A percentile compares a stretch with the other conserved stretches of the same genome.
phyloP scores from a whole-genome alignment of 768 basidiomycete genomes.

The Kwoniella sp. region DNA sequence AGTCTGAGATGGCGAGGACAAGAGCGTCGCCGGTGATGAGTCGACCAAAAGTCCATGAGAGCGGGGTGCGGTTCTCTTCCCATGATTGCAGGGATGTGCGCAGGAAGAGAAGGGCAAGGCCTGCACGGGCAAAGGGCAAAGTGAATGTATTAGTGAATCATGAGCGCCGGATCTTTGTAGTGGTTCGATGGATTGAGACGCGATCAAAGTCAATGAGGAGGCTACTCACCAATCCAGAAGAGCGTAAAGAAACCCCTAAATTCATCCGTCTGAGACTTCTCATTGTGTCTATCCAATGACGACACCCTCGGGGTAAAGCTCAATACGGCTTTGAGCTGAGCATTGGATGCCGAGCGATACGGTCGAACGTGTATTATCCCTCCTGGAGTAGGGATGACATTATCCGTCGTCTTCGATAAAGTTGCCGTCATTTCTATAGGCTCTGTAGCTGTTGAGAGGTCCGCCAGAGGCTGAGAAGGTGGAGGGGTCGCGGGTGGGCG shows the following conservation, averaged over 20 bases:
- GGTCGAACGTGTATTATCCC: slow-evolving; percentile 52
- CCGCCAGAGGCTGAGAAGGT: neutral
- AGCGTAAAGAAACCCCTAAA: slow-evolving; percentile 94
- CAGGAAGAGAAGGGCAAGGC: slow-evolving; percentile 73
- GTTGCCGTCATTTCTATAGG: slow-evolving; percentile 35
- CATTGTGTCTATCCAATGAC: slow-evolving; percentile 79
- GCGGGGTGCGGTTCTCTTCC: slow-evolving; percentile 71
- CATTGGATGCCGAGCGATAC: slow-evolving; percentile 68
- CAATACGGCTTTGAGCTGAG: slow-evolving; percentile 77
- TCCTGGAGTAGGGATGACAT: slow-evolving; percentile 34
- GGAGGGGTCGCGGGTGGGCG: slow-evolving; percentile 9
- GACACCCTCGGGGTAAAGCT: slow-evolving; percentile 86
- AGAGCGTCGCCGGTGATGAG: slow-evolving; percentile 85
- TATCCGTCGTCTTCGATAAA: slow-evolving; percentile 30
- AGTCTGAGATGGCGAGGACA: slow-evolving; percentile 80
- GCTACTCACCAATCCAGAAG: slow-evolving; percentile 67
- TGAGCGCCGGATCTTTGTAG: too few species aligned
- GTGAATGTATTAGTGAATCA: neutral
- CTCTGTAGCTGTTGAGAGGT: neutral
- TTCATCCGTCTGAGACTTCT: slow-evolving; percentile 72
- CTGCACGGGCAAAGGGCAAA: slow-evolving; percentile 57
- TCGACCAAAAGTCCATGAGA: slow-evolving; percentile 76
- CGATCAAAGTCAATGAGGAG: neutral
- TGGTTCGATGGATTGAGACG: neutral
- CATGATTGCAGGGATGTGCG: slow-evolving; percentile 64